Evolutionary conservation across 2,329 filamentous ascomycete genomes (phyloP).

Genomic region (Rosellinia necatrix): DNA sequence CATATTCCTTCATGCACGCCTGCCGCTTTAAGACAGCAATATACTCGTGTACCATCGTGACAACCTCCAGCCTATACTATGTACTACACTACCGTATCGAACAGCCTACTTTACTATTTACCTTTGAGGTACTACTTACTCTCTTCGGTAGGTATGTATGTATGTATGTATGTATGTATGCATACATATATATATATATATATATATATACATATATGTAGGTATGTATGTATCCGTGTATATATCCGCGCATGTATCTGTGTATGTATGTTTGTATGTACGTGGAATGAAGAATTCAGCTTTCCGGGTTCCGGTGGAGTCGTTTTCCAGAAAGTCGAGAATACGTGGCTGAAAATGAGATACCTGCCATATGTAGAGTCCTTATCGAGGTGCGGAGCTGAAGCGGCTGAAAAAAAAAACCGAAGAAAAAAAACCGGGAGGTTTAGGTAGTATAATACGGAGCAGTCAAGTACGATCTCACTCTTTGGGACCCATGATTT

Average conservation of each 20-base stretch:
- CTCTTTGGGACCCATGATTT: too few relatives aligned
- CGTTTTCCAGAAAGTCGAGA: slow-evolving; percentile 10
- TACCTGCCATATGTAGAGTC: neutral
- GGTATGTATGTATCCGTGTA: too few relatives aligned
- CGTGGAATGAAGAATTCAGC: slow-evolving; percentile 1
- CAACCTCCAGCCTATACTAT: neutral
- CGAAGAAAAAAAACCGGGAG: neutral
- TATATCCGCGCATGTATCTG: too few relatives aligned
- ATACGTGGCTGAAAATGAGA: slow-evolving; percentile 17
- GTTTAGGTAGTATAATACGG: too few relatives aligned
- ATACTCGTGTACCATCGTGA: slow-evolving; percentile 5
- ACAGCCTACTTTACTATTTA: too few relatives aligned
- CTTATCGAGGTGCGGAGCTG: slow-evolving; percentile 23
- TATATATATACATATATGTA: too few relatives aligned
- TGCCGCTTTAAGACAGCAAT: slow-evolving; percentile 20
- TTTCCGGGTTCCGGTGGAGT: neutral
- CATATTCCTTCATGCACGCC: slow-evolving; percentile 18
- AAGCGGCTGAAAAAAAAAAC: slow-evolving; percentile 26
- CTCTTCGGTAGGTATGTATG: too few relatives aligned
- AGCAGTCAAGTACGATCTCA: too few relatives aligned
- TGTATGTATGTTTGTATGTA: too few relatives aligned
- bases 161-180: too few relatives aligned
- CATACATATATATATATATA: too few relatives aligned
- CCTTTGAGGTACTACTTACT: neutral
- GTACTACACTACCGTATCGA: neutral